A percentile compares a stretch with the other conserved stretches of the same genome.
Evolutionary conservation across 2,329 filamentous ascomycete genomes (phyloP).

Genomic region (Colletotrichum lindemuthianum): DNA sequence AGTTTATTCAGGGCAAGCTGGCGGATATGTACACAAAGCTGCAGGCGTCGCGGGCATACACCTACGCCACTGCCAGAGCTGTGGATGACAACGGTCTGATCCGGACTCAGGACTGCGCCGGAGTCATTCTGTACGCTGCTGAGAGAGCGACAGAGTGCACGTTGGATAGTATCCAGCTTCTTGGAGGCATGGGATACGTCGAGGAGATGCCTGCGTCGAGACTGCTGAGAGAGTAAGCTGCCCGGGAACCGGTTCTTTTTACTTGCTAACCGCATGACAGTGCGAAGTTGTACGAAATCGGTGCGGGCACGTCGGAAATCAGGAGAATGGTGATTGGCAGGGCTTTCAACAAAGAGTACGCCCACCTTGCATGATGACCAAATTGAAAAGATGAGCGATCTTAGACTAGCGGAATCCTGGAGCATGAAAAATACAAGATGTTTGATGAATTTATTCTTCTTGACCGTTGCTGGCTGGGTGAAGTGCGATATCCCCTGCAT

Average conservation of each 20-base stretch:
- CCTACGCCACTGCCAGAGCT: slow-evolving; percentile 80
- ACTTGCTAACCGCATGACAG: slow-evolving; percentile 50
- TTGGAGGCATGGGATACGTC: slow-evolving; percentile 95
- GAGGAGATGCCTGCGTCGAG: slow-evolving; percentile 94
- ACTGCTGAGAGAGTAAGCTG: slow-evolving; percentile 74
- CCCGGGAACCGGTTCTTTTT: too few species aligned
- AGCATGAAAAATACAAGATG: too few species aligned
- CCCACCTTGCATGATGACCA: slow-evolving; percentile 39
- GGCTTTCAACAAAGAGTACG: slow-evolving; percentile 89
- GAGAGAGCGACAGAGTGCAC: slow-evolving; percentile 89
- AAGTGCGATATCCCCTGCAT: too few species aligned
- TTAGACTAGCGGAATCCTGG: too few species aligned
- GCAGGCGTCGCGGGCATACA: slow-evolving; percentile 85
- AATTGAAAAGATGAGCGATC: too few species aligned
- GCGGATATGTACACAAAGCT: slow-evolving; percentile 98
- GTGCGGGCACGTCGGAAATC: slow-evolving; percentile 94
- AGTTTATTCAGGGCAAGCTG: slow-evolving; percentile 90
- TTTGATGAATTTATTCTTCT: too few species aligned
- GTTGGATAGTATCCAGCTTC: slow-evolving; percentile 88
- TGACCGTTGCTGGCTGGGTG: too few species aligned
- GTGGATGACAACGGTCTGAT: slow-evolving; percentile 82
- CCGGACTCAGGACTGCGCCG: slow-evolving; percentile 91
- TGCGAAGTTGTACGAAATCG: slow-evolving; percentile 91
- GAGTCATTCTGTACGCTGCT: slow-evolving; percentile 91
- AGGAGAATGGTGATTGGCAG: slow-evolving; percentile 93